phyloP scores from a whole-genome alignment of 257 asterid genomes.

The Sherardia arvensis region DNA sequence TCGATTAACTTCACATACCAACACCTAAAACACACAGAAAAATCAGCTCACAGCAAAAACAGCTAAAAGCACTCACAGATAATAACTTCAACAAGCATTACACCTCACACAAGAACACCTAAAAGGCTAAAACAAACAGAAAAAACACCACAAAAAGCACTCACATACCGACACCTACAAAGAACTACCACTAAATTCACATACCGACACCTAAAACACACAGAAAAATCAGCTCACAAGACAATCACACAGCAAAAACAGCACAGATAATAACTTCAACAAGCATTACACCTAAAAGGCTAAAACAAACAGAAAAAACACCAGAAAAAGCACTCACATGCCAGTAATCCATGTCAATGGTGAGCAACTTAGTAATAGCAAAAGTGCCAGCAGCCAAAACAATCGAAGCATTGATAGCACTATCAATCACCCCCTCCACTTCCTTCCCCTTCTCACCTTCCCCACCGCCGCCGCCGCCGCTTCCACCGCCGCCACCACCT shows the following conservation, averaged over 20 bases:
- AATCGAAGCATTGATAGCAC: conserved; percentile 65
- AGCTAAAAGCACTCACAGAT: no score
- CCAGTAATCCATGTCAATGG: conserved; percentile 75
- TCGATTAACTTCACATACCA: no score
- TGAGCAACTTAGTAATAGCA: conserved; percentile 69
- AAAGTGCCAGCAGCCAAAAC: conserved; percentile 74
- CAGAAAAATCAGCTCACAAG: neutral
- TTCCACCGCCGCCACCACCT: conserved; percentile 32
- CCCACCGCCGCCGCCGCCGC: conserved; percentile 21
- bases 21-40: neutral
- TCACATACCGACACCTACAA: no score
- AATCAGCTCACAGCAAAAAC: neutral
- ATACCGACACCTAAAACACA: no score
- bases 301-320: neutral
- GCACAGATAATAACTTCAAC: neutral
- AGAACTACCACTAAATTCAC: no score
- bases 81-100: no score
- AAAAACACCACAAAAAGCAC: conserved; percentile 10
- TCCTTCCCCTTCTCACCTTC: conserved; percentile 25
- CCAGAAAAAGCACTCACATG: conserved; percentile 43
- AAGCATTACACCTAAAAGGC: no score
- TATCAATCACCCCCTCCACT: conserved; percentile 40
- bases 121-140: no score
- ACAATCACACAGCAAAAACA: neutral
- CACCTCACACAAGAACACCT: no score